A percentile compares a stretch with the other conserved stretches of the same genome.
These are phyloP conservation scores for Hypoxylon sp. DNA, from an alignment of 2,329 filamentous ascomycete genomes.

Conservation along the genomic window DNA sequence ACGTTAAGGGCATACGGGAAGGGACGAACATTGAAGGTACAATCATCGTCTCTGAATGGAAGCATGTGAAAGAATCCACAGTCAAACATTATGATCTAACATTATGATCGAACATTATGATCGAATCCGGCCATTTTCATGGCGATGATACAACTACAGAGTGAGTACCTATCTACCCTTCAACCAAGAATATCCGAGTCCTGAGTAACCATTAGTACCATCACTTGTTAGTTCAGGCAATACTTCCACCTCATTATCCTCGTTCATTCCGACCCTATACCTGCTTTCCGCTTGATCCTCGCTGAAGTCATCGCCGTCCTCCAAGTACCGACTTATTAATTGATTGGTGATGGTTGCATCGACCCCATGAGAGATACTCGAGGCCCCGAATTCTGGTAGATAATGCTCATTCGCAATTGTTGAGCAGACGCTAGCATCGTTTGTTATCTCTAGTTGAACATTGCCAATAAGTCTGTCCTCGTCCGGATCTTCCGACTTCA, in stretches of 20 bases:
- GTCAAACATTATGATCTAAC: background rate
- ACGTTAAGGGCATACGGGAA: background rate
- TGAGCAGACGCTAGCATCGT: constrained; percentile 54
- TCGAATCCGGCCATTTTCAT: constrained; percentile 6
- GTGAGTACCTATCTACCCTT: constrained; percentile 1
- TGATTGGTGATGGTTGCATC: constrained; percentile 42
- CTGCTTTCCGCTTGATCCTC: constrained; percentile 45
- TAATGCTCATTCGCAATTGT: constrained; percentile 54
- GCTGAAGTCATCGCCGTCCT: constrained; percentile 52
- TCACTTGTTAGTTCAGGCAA: constrained; percentile 15
- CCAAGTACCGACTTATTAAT: constrained; percentile 52
- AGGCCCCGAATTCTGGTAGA: constrained; percentile 54
- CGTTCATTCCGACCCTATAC: constrained; percentile 44
- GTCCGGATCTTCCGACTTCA: constrained; percentile 47
- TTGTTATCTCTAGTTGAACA: constrained; percentile 51
- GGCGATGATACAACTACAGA: constrained; percentile 5
- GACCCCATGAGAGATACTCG: constrained; percentile 52
- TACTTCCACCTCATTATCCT: constrained; percentile 40
- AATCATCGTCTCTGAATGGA: background rate
- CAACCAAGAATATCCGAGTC: constrained; percentile 24
- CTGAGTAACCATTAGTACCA: constrained; percentile 16
- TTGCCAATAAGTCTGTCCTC: constrained; percentile 55
- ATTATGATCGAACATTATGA: constrained; percentile 11
- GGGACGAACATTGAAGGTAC: background rate
- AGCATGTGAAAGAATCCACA: constrained; percentile 1